phyloP scores from a whole-genome alignment of 768 basidiomycete genomes.

The Galerina marginata region DNA sequence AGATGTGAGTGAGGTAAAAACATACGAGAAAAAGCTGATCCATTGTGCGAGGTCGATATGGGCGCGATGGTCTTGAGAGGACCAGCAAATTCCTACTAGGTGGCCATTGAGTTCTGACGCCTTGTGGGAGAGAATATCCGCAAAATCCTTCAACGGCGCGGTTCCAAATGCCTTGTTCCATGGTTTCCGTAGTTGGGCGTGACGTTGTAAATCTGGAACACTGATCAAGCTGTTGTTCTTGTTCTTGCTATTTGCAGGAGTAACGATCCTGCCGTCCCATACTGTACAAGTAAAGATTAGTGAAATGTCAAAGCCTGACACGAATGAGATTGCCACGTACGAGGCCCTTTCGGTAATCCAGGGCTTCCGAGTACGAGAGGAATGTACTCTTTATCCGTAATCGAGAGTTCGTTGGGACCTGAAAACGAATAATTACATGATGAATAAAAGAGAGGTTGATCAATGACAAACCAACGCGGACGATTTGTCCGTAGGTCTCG shows the following conservation, averaged over 20 bases:
- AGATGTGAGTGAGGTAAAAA: constrained; percentile 1
- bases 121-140: constrained; percentile 21
- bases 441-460: neutral
- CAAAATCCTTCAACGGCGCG: constrained; percentile 34
- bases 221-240: constrained; percentile 29
- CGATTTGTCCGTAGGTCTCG: constrained; percentile 54
- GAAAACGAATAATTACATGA: neutral
- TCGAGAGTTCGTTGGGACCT: constrained; percentile 53
- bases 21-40: constrained; percentile 44
- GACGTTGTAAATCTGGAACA: constrained; percentile 34
- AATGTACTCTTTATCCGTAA: constrained; percentile 36
- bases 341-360: constrained; percentile 46
- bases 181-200: constrained; percentile 41
- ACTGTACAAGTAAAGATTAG: neutral
- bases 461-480: constrained; percentile 50
- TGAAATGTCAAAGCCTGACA: neutral
- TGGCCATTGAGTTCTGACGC: constrained; percentile 27
- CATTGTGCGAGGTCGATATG: constrained; percentile 37
- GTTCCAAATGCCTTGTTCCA: constrained; percentile 46
- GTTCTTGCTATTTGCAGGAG: neutral
- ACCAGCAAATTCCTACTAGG: constrained; percentile 10
- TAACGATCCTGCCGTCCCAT: constrained; percentile 7
- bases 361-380: constrained; percentile 35
- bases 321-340: constrained; percentile 22
- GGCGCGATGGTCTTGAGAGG: constrained; percentile 12